phyloP scores from a whole-genome alignment of 176 grass and related monocot species.

The Hsuehochloa calcarea region DNA sequence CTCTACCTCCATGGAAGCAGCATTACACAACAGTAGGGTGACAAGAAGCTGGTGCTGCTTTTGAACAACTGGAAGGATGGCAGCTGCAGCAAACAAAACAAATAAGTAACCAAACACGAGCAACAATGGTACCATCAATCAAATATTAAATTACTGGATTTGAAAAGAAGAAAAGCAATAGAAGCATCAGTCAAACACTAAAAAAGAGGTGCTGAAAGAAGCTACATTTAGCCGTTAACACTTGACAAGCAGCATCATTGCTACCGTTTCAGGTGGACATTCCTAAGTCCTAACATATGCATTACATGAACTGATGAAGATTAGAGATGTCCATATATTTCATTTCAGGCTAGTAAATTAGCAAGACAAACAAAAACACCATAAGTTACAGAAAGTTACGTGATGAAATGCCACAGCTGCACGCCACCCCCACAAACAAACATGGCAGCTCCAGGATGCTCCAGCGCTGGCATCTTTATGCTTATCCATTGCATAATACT shows the following conservation, averaged over 20 bases:
- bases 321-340: not conserved
- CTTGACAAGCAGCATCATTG: not conserved
- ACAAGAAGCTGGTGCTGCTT: slow-evolving; percentile 99
- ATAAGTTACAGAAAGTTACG: slow-evolving; percentile 7
- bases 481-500: slow-evolving; percentile 12
- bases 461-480: not conserved
- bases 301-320: slow-evolving; percentile 1
- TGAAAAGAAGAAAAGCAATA: not conserved
- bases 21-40: slow-evolving; percentile 93
- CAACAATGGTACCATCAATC: not conserved
- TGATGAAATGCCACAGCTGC: slow-evolving; percentile 18
- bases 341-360: not conserved
- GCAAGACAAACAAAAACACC: slow-evolving; percentile 10
- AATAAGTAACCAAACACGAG: not conserved
- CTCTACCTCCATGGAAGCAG: slow-evolving; percentile 89
- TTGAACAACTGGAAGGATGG: slow-evolving; percentile 97
- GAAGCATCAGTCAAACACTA: slow-evolving; percentile 4
- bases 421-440: slow-evolving; percentile 22
- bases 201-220: slow-evolving; percentile 4
- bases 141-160: slow-evolving; percentile 7
- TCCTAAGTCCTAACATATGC: not conserved
- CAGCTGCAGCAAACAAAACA: slow-evolving; percentile 55
- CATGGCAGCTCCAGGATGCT: slow-evolving; percentile 3
- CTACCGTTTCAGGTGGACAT: not conserved
- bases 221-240: not conserved